Evolutionary conservation across 2,329 filamentous ascomycete species (phyloP), one percentile per base, ranked within the genome.

Genomic region (Aschersonia sp.): DNA sequence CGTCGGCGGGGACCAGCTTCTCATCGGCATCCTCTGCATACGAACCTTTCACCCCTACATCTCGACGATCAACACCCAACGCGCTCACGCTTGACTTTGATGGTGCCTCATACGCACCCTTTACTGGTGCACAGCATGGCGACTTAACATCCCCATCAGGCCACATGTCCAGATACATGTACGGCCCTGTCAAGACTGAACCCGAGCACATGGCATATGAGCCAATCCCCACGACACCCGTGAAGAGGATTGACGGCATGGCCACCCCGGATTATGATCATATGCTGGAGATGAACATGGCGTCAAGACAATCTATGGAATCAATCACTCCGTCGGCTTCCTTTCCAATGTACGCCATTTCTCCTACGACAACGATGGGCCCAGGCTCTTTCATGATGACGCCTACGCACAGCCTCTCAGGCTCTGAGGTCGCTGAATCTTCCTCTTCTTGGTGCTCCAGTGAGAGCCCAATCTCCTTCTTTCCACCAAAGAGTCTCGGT

Each of bases 21-120:
- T 67, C 66, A 6, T 65, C 65, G 7, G 59, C 62, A 32, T 66
- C 64, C 31, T 66, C 65, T 32, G 54, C 57, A 46, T 70, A 67
- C 60, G 67, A 67, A 41, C 62, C 67, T 30, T 70, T 65, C 50
- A 71, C 68, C 41, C 68, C 69, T 43, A 64, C 60, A 32, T 70
- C 69, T 48, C 61, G 66, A 56, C 64, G 67, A 48, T 70, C 68
- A 43, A 66, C 66, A 14, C 66, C 68, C 7, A 59, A 66, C 52
- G 60, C 63, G 47, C 57, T 63, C 39, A 55, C 54, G 45, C 54
- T 69, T 51, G 63, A 66, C 43, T 66, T 66, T 51, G 62, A 68
- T 14, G 57, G 55, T n/a, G 51, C 55, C 47, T 65, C 22, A 37
- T 37, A 59, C 45, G 54, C 50, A 46, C 51, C 54, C 5, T 57